phyloP scores from a whole-genome alignment of 2,329 filamentous ascomycete genomes.

The Cercospora zeina region DNA sequence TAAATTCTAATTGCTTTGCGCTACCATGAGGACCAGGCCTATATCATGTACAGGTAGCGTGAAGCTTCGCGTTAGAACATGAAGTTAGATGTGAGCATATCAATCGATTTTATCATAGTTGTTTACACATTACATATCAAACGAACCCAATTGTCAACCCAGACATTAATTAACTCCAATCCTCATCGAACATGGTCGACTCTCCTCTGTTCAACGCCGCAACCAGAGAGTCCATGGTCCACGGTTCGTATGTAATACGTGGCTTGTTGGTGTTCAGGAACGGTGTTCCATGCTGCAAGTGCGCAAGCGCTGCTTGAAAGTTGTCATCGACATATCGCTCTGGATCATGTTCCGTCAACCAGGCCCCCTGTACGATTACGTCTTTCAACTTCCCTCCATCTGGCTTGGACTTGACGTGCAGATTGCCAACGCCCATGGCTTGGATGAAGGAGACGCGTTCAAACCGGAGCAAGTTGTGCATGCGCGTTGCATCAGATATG shows the following conservation, averaged over 20 bases:
- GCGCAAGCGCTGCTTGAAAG: background rate
- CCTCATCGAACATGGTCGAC: background rate
- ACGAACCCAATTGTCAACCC: no score
- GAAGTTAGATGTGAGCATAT: no score
- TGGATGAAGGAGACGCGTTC: slow-evolving; percentile 13
- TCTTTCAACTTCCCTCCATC: background rate
- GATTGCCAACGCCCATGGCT: slow-evolving; percentile 15
- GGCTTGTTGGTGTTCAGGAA: slow-evolving; percentile 16
- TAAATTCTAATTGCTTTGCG: no score
- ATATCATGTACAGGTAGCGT: no score
- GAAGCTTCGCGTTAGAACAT: no score
- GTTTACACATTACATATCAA: no score
- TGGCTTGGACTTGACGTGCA: background rate
- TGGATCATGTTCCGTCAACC: slow-evolving; percentile 18
- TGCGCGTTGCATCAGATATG: background rate
- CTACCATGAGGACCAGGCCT: no score
- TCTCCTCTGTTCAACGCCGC: background rate
- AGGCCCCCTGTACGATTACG: slow-evolving; percentile 2
- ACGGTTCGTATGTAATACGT: background rate
- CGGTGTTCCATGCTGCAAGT: slow-evolving; percentile 1
- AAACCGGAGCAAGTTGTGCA: slow-evolving; percentile 15
- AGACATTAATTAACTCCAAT: background rate
- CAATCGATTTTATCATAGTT: no score
- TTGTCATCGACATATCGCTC: slow-evolving; percentile 7
- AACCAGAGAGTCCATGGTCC: slow-evolving; percentile 2